These are phyloP conservation scores for Sanghuangporus weigelae DNA, from an alignment of 1,284 basidiomycete genomes.

Conservation along the genomic window DNA sequence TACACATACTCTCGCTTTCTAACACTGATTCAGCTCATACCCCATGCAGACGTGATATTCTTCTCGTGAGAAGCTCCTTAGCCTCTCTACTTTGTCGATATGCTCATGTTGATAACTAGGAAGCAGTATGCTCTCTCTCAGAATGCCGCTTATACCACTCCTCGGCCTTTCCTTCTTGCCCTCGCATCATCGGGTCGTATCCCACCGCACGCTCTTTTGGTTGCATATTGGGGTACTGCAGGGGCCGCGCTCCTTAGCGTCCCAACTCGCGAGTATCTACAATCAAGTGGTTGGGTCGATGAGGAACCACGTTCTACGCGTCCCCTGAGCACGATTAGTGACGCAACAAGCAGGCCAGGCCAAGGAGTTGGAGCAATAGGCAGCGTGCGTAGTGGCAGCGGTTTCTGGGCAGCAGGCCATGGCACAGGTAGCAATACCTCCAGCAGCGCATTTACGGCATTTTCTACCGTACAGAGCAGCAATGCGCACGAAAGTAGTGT, in stretches of 20 bases:
- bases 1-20: constrained; percentile 17
- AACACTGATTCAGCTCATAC: constrained; percentile 51
- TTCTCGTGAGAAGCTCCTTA: constrained; percentile 30
- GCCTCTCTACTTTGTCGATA: neutral
- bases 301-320: constrained; percentile 13
- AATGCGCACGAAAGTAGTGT: constrained; percentile 4
- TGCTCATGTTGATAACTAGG: constrained; percentile 22
- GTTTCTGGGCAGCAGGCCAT: constrained; percentile 55
- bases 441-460: constrained; percentile 49
- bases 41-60: constrained; percentile 73
- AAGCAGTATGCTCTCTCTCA: constrained; percentile 57
- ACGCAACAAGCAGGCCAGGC: constrained; percentile 1
- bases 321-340: constrained; percentile 11
- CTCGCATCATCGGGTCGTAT: constrained; percentile 48
- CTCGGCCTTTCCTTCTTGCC: constrained; percentile 70
- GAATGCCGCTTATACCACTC: constrained; percentile 49
- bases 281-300: constrained; percentile 69
- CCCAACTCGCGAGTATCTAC: constrained; percentile 78
- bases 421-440: constrained; percentile 48
- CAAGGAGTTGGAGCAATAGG: constrained; percentile 19
- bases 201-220: constrained; percentile 67
- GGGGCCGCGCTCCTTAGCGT: constrained; percentile 76
- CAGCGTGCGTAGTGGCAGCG: constrained; percentile 62
- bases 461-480: constrained; percentile 15
- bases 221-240: constrained; percentile 70